Evolutionary conservation across 257 asterid genomes (phyloP), one percentile per base, ranked within the genome.

Genomic region (Sherardia arvensis): DNA sequence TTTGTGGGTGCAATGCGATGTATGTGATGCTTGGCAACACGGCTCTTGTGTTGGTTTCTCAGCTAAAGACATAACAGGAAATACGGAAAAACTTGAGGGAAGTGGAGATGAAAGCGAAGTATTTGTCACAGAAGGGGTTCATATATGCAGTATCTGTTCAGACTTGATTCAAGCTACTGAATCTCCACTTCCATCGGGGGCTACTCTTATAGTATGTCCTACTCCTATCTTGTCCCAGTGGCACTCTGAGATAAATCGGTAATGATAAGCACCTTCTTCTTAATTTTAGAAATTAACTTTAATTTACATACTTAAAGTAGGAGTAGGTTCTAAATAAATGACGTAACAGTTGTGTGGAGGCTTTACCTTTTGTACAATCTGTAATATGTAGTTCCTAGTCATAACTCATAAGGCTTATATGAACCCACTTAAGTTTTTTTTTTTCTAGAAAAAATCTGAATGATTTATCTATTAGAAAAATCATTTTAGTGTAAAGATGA

Each of bases 1-100:
- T 70, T 59, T 87, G 74, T 89, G 97, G 99, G 99, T 92, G 69
- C 99, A 89, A 69, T 92, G 99, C 71, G 99, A 92, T 80, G 48
- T 77, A 36, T 92, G 97, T 76, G 99, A 92, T 85, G 99, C 97
- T 63, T 89, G 99, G 99, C 99, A 87, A 65, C 97, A 92, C 75
- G 97, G 87, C 67, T 87, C 85, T 73, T 92, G 99, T 81, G 99
- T 89, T 71, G 91, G 91, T 26, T 92, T 80, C 79, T 89, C 97
- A 51, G 79, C 73, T n/a, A 77, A 77, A 76, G 77, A 65, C 26
- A 78, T 75, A 62, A 17, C 54, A 69, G 80, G 76, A 53, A 79
- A 61, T 75, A 65, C 76, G 59, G 62, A 64, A 68, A 85, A 80
- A 76, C 58, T 51, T 59, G 73, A 51, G 40, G 85, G 77, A 71